Evolutionary conservation across 2,329 filamentous ascomycete species (phyloP).

Genomic region (Penicillium hordei): DNA sequence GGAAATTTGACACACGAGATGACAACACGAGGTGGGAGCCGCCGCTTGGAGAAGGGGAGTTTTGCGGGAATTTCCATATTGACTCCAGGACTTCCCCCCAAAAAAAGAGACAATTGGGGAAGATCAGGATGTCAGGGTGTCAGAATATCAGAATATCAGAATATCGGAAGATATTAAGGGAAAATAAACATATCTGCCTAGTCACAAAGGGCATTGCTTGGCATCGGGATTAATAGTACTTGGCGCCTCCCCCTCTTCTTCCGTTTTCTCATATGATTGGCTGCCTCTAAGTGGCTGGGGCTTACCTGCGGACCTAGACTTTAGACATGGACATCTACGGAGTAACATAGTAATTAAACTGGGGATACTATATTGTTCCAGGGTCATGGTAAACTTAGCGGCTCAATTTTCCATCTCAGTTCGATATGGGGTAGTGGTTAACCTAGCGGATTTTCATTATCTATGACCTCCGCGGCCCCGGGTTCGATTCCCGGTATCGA

Average conservation of each 20-base stretch:
- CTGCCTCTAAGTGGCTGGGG: background rate
- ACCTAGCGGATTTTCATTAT: constrained; percentile 5
- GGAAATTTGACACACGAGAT: constrained; percentile 48
- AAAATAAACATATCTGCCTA: constrained; percentile 6
- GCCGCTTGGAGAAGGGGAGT: constrained; percentile 56
- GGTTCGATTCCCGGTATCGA: constrained; percentile 10
- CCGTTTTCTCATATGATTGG: background rate
- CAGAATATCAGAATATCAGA: background rate
- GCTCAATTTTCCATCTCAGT: background rate
- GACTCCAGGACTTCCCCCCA: background rate
- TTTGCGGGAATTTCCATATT: constrained; percentile 36
- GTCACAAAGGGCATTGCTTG: background rate
- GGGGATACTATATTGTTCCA: accelerated
- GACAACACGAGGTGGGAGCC: constrained; percentile 51
- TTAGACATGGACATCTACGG: no score
- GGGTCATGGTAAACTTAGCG: background rate
- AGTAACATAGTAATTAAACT: no score
- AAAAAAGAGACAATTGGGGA: background rate
- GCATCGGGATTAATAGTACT: background rate
- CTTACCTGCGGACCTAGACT: no score
- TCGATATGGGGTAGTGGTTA: constrained; percentile 9
- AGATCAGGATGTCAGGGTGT: background rate
- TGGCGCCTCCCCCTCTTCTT: background rate
- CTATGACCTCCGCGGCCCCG: constrained; percentile 1
- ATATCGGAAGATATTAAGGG: background rate